Percentiles rank a stretch among this genome's conserved stretches.
phyloP scores from a whole-genome alignment of 2,329 filamentous ascomycete species.

The Neofusicoccum cordaticola region DNA sequence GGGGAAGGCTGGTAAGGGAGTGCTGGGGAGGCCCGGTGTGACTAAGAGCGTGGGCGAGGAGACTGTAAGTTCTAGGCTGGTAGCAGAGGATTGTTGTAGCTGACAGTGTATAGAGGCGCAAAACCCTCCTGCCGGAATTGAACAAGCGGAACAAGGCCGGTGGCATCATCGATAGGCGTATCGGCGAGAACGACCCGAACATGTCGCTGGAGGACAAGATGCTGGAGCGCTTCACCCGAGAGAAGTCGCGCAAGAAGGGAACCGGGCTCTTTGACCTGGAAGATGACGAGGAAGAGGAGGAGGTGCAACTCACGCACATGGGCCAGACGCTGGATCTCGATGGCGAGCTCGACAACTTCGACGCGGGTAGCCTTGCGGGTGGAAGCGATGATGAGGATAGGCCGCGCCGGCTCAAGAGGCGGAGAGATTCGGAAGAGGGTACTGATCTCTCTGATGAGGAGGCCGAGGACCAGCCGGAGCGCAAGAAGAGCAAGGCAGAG shows the following conservation, averaged over 20 bases:
- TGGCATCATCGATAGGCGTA: conserved; percentile 86
- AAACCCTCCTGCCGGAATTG: conserved; percentile 86
- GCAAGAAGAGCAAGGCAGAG: conserved; percentile 93
- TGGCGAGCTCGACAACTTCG: conserved; percentile 68
- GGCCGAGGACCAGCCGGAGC: conserved; percentile 63
- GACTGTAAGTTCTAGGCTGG: conserved; percentile 52
- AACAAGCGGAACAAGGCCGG: conserved; percentile 86
- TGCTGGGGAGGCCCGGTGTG: conserved; percentile 74
- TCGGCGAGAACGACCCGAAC: conserved; percentile 90
- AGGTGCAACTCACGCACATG: conserved; percentile 73
- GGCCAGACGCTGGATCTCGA: conserved; percentile 71
- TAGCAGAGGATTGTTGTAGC: not conserved
- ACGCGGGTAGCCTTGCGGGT: conserved; percentile 68
- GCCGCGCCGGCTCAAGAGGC: conserved; percentile 41
- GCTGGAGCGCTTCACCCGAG: conserved; percentile 82
- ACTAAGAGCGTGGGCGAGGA: conserved; percentile 86
- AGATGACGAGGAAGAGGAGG: conserved; percentile 68
- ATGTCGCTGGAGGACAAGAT: conserved; percentile 94
- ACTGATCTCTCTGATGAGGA: conserved; percentile 44
- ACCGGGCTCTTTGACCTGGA: conserved; percentile 86
- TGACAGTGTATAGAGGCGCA: conserved; percentile 56
- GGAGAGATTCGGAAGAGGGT: conserved; percentile 47
- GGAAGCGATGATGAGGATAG: conserved; percentile 41
- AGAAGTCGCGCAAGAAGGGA: conserved; percentile 77
- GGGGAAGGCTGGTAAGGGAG: conserved; percentile 52